Evolutionary conservation across 202 grass and related monocot species (phyloP).

Genomic region (Panicum hallii): DNA sequence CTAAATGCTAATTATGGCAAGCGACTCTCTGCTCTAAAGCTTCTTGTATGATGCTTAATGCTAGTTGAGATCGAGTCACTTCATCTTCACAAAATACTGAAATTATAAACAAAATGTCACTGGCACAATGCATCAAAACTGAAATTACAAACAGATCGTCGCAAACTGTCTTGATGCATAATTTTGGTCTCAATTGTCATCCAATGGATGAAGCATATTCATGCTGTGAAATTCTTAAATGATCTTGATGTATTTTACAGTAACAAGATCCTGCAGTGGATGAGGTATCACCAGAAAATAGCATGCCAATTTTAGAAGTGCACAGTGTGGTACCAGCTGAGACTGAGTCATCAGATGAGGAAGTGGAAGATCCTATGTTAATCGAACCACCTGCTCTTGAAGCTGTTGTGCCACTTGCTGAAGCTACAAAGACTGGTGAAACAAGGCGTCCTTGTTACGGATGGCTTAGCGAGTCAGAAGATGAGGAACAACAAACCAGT

Average conservation of each 20-base stretch:
- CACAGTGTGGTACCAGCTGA: no score
- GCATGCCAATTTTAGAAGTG: no score
- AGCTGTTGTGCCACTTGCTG: not conserved
- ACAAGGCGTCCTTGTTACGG: conserved; percentile 28
- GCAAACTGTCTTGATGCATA: no score
- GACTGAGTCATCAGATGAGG: not conserved
- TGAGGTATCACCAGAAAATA: no score
- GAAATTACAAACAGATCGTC: no score
- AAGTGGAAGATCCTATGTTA: not conserved
- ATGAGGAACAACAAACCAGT: conserved; percentile 1
- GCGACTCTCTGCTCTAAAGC: no score
- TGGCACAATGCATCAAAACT: no score
- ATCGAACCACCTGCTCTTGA: not conserved
- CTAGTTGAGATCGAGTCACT: no score
- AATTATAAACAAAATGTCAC: no score
- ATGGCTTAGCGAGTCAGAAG: conserved; percentile 17
- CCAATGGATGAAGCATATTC: not conserved
- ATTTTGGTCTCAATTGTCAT: not conserved
- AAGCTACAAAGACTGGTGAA: not conserved
- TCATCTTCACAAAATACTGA: no score
- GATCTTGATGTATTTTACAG: not conserved
- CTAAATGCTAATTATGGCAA: no score
- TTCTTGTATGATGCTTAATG: no score
- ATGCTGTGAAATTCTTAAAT: not conserved
- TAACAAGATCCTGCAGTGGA: not conserved